phyloP scores from a whole-genome alignment of 768 basidiomycete genomes.

The Boletus rubropictus region DNA sequence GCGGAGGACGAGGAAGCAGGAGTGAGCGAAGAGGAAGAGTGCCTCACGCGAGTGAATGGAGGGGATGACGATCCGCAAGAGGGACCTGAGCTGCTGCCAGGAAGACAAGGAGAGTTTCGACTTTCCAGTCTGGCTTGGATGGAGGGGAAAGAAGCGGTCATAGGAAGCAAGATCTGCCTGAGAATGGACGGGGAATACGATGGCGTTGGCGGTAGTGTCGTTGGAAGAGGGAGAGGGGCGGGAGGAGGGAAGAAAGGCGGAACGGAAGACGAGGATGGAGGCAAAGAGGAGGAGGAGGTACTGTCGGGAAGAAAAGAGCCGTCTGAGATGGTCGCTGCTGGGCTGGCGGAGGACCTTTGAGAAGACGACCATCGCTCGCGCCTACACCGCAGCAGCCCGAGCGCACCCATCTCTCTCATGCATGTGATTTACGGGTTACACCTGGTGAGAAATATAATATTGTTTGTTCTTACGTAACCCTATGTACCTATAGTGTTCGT shows the following conservation, averaged over 20 bases:
- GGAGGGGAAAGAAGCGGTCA: slow-evolving; percentile 55
- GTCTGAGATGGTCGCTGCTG: background rate
- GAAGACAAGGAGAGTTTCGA: slow-evolving; percentile 63
- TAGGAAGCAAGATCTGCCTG: slow-evolving; percentile 46
- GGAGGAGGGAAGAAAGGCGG: slow-evolving; percentile 26
- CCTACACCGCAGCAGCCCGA: too few species aligned
- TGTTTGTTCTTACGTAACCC: too few species aligned
- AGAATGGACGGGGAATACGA: slow-evolving; percentile 63
- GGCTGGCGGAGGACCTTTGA: slow-evolving; percentile 4
- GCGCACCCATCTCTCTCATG: too few species aligned
- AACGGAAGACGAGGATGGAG: slow-evolving; percentile 47
- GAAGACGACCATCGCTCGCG: slow-evolving; percentile 13
- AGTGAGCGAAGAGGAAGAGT: slow-evolving; percentile 69
- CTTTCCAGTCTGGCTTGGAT: slow-evolving; percentile 31
- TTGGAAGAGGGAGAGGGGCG: slow-evolving; percentile 6
- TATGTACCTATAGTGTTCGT: too few species aligned
- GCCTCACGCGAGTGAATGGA: slow-evolving; percentile 63
- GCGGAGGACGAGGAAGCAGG: slow-evolving; percentile 76
- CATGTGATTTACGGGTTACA: slow-evolving; percentile 11
- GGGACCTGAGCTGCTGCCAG: slow-evolving; percentile 64
- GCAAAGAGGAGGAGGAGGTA: slow-evolving; percentile 40
- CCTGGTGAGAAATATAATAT: too few species aligned
- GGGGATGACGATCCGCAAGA: slow-evolving; percentile 67
- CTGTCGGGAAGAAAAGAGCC: slow-evolving; percentile 10
- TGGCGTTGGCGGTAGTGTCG: slow-evolving; percentile 51